phyloP scores from a whole-genome alignment of 371 early-diverging fungal genomes.

The Mucor ambiguus region DNA sequence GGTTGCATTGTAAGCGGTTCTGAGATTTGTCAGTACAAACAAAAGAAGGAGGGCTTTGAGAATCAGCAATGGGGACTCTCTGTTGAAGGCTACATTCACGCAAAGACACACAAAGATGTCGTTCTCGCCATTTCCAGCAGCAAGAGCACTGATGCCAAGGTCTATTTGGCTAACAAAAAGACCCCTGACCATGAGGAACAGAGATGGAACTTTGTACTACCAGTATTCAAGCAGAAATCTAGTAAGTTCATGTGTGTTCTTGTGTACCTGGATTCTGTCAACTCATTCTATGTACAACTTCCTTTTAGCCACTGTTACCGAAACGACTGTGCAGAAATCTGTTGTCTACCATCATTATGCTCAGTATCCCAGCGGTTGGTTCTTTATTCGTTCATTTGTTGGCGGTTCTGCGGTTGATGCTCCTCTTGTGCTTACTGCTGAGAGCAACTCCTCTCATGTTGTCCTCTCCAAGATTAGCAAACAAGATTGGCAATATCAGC shows the following conservation, averaged over 20 bases:
- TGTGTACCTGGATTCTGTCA: not conserved
- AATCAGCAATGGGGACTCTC: conserved; percentile 52
- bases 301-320: conserved; percentile 19
- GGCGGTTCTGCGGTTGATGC: conserved; percentile 24
- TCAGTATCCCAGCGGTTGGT: conserved; percentile 48
- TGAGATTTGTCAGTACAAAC: conserved; percentile 44
- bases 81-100: conserved; percentile 43
- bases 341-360: conserved; percentile 41
- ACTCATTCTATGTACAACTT: not conserved
- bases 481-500: conserved; percentile 44
- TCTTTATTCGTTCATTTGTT: conserved; percentile 42
- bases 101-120: conserved; percentile 25
- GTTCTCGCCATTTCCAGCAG: conserved; percentile 32
- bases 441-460: conserved; percentile 17
- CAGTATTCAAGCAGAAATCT: conserved; percentile 45
- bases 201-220: conserved; percentile 53
- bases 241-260: conserved; percentile 19
- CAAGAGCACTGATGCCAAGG: not conserved
- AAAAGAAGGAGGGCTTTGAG: conserved; percentile 36
- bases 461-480: conserved; percentile 24
- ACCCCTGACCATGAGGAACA: conserved; percentile 45
- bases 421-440: conserved; percentile 42
- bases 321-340: conserved; percentile 33
- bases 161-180: conserved; percentile 28
- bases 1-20: conserved; percentile 35